Percentiles rank a stretch among this genome's conserved stretches.
Conservation (phyloP, 2,329 filamentous ascomycete species). For the Exophiala aquamarina region DNA sequence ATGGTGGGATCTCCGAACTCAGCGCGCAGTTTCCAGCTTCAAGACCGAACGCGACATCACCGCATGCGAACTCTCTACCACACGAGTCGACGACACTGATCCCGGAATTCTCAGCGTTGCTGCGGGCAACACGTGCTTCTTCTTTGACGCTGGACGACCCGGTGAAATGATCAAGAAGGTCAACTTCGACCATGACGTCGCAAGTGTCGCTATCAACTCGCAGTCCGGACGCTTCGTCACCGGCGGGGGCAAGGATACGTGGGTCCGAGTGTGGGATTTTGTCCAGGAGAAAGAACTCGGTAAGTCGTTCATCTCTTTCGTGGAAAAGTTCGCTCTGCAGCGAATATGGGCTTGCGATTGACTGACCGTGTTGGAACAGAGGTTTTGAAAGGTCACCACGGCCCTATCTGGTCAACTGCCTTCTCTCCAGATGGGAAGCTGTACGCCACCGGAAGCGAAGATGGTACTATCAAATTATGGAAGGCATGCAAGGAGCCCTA, state of each 20-base stretch:
- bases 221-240: constrained; percentile 81
- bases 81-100: constrained; percentile 62
- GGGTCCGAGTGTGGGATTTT: constrained; percentile 92
- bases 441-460: constrained; percentile 94
- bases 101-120: constrained; percentile 81
- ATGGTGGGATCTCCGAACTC: constrained; percentile 87
- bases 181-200: constrained; percentile 78
- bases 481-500: constrained; percentile 66
- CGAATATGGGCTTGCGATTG: too few species aligned
- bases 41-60: constrained; percentile 81
- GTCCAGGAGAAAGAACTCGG: constrained; percentile 78
- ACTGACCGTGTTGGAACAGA: constrained; percentile 60
- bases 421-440: constrained; percentile 95
- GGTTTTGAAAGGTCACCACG: constrained; percentile 94
- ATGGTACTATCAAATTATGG: constrained; percentile 94
- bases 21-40: constrained; percentile 72
- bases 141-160: constrained; percentile 76
- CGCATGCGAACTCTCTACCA: constrained; percentile 82
- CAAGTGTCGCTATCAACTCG: constrained; percentile 84
- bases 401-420: constrained; percentile 92
- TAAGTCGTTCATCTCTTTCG: constrained; percentile 44
- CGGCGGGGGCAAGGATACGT: constrained; percentile 87
- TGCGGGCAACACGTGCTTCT: constrained; percentile 91
- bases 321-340: too few species aligned
- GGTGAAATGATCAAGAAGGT: constrained; percentile 74